A percentile compares a stretch with the other conserved stretches of the same genome.
These are phyloP conservation scores for Heimioporus sp. DNA, from an alignment of 768 basidiomycete genomes.

Conservation along the genomic window DNA sequence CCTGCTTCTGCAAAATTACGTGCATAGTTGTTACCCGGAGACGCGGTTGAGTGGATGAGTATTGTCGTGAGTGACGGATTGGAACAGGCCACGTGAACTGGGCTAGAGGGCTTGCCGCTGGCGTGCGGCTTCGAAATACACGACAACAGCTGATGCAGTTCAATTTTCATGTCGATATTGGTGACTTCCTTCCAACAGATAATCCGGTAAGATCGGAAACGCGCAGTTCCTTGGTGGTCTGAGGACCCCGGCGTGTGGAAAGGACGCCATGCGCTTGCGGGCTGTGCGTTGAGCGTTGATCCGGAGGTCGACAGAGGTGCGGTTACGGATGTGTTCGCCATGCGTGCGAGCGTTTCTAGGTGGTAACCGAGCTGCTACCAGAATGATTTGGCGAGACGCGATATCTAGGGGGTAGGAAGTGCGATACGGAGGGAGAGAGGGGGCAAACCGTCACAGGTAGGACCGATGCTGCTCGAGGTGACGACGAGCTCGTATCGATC, in stretches of 20 bases:
- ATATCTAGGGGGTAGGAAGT: conserved; percentile 55
- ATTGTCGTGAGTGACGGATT: conserved; percentile 99
- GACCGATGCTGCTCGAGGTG: conserved; percentile 88
- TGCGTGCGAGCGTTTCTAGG: conserved; percentile 71
- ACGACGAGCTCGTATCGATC: conserved; percentile 85
- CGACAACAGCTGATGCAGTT: conserved; percentile 87
- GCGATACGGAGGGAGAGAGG: neutral
- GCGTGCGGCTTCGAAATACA: conserved; percentile 98
- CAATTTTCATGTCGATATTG: conserved; percentile 98
- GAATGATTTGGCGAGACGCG: conserved; percentile 90
- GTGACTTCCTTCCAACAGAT: conserved; percentile 95
- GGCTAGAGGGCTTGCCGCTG: conserved; percentile 90
- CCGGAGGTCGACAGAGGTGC: conserved; percentile 54
- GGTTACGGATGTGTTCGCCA: conserved; percentile 59
- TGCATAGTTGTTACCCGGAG: conserved; percentile 96
- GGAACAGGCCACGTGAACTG: conserved; percentile 90
- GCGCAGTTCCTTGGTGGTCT: conserved; percentile 99
- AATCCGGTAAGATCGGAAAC: conserved; percentile 98
- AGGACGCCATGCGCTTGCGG: conserved; percentile 85
- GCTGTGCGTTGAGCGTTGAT: conserved; percentile 75
- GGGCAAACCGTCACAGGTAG: conserved; percentile 80
- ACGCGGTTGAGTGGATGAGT: conserved; percentile 91
- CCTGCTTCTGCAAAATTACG: conserved; percentile 97
- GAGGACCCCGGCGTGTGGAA: conserved; percentile 78
- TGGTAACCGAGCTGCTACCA: conserved; percentile 66